These are phyloP conservation scores for Didymella lethalis DNA, from an alignment of 2,329 filamentous ascomycete species.

Conservation along the genomic window DNA sequence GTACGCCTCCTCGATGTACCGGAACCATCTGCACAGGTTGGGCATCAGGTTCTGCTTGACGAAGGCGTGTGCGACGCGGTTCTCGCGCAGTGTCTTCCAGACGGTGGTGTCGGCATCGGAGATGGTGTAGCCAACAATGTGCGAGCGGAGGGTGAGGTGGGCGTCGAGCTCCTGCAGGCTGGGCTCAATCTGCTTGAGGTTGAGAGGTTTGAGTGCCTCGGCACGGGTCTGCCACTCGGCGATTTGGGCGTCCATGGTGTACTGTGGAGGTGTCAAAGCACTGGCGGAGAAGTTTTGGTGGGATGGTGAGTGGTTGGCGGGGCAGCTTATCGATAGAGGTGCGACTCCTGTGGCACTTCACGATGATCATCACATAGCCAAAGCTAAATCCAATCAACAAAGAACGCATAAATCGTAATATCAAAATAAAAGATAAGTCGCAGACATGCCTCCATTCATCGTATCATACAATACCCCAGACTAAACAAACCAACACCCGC, in stretches of 20 bases:
- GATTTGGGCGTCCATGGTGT: conserved; percentile 49
- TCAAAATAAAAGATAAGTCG: not conserved
- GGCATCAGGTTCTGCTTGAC: conserved; percentile 78
- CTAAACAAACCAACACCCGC: conserved; percentile 10
- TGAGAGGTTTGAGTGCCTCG: conserved; percentile 62
- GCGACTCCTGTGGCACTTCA: conserved; percentile 5
- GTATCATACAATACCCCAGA: conserved; percentile 9
- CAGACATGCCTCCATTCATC: not conserved
- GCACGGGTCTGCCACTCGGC: conserved; percentile 66
- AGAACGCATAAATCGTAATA: not conserved
- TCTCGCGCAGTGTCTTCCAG: conserved; percentile 83
- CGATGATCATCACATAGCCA: not conserved
- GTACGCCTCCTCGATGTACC: conserved; percentile 81
- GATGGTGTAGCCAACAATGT: conserved; percentile 81
- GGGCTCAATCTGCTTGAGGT: conserved; percentile 84
- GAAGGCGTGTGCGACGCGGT: conserved; percentile 82
- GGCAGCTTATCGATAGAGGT: conserved; percentile 18
- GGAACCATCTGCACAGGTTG: conserved; percentile 87
- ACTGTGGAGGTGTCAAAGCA: conserved; percentile 11
- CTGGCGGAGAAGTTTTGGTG: conserved; percentile 24
- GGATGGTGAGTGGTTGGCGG: conserved; percentile 25
- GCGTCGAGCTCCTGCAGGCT: conserved; percentile 81
- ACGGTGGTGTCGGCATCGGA: conserved; percentile 80
- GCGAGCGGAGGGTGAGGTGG: conserved; percentile 85
- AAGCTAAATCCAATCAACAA: not conserved